A percentile compares a stretch with the other conserved stretches of the same genome.
Conservation (phyloP, 352 stramenopile genomes). For the Aphanomyces stellatus region DNA sequence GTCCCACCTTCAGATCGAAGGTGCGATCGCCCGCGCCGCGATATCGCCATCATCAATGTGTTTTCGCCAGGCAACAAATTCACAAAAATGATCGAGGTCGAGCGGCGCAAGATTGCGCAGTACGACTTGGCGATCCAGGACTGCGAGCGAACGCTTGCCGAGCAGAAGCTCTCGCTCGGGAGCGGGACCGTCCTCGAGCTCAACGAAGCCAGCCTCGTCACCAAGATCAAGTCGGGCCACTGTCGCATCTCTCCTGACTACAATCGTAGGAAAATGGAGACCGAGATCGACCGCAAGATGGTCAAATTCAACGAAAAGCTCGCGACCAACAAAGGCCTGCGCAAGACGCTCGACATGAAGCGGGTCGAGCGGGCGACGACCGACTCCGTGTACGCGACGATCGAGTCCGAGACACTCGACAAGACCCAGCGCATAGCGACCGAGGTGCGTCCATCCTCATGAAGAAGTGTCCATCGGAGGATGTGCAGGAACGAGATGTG, state of each 20-base stretch:
- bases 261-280: conserved; percentile 54
- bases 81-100: conserved; percentile 66
- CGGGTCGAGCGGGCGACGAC: conserved; percentile 59
- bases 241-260: neutral
- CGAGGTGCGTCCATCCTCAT: neutral
- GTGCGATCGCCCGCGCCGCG: conserved; percentile 2
- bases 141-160: conserved; percentile 43
- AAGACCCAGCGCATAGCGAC: neutral
- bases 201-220: conserved; percentile 53
- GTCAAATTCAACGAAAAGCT: conserved; percentile 81
- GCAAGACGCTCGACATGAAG: conserved; percentile 54
- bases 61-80: conserved; percentile 43
- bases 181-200: conserved; percentile 59
- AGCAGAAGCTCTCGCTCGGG: conserved; percentile 70
- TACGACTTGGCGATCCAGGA: conserved; percentile 60
- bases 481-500: neutral
- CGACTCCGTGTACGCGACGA: conserved; percentile 70
- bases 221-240: neutral
- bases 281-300: conserved; percentile 71
- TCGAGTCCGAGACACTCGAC: conserved; percentile 14
- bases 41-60: neutral
- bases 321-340: conserved; percentile 50
- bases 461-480: neutral
- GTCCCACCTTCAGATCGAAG: conserved; percentile 63
- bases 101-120: conserved; percentile 57